phyloP scores from a whole-genome alignment of 257 asterid genomes.

The Solanum verrucosum region DNA sequence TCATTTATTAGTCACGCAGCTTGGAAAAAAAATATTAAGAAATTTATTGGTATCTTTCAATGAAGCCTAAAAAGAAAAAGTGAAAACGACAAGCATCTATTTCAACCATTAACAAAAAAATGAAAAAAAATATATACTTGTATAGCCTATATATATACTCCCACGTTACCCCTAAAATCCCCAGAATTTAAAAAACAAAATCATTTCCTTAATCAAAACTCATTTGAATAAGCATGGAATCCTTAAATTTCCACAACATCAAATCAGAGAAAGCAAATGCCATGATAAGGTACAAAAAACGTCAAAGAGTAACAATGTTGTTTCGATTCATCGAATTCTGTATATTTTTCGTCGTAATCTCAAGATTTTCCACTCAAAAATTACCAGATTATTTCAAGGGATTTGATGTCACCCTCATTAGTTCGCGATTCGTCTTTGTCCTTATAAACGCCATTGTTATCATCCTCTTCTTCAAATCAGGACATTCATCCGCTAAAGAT shows the following conservation, averaged over 20 bases:
- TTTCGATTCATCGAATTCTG: conserved; percentile 25
- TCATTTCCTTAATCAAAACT: no score
- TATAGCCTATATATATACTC: neutral
- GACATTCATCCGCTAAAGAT: neutral
- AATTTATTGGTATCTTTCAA: neutral
- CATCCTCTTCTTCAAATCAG: conserved; percentile 40
- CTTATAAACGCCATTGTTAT: conserved; percentile 59
- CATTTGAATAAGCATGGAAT: conserved; percentile 7
- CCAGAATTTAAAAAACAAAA: neutral
- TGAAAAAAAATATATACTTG: neutral
- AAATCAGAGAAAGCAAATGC: conserved; percentile 30
- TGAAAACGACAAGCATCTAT: neutral
- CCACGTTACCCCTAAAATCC: neutral
- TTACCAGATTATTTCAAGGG: conserved; percentile 35
- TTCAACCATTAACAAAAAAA: neutral
- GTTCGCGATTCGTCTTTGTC: conserved; percentile 52
- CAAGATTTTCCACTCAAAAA: conserved; percentile 19
- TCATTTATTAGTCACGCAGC: neutral
- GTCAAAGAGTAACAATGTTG: conserved; percentile 15
- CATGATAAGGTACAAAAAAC: conserved; percentile 2
- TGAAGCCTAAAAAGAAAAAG: neutral
- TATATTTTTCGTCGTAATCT: conserved; percentile 16
- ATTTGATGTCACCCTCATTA: conserved; percentile 19
- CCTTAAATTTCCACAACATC: conserved; percentile 19
- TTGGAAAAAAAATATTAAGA: no score